phyloP scores from a whole-genome alignment of 352 stramenopile genomes.

The Globisporangium cystogenes region DNA sequence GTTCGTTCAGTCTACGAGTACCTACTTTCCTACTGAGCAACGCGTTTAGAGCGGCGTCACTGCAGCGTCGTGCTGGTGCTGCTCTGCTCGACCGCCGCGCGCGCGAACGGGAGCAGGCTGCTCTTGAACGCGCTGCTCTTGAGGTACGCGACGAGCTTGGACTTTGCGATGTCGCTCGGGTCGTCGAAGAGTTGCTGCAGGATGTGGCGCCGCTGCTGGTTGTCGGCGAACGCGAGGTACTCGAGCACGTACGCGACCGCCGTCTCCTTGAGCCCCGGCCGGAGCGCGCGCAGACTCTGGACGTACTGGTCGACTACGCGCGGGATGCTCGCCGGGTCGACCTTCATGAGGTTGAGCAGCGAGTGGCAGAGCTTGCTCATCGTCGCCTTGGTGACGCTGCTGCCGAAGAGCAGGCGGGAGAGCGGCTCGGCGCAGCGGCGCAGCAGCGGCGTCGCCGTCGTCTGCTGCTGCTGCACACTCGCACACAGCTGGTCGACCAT shows the following conservation, averaged over 20 bases:
- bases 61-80: background rate
- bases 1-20: no score
- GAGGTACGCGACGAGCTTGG: slow-evolving; percentile 61
- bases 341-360: slow-evolving; percentile 52
- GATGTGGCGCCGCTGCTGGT: slow-evolving; percentile 39
- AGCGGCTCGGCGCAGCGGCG: slow-evolving; percentile 32
- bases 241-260: slow-evolving; percentile 61
- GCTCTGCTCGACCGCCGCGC: slow-evolving; percentile 1
- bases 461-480: slow-evolving; percentile 40
- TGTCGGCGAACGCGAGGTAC: slow-evolving; percentile 54
- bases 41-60: no score
- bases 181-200: slow-evolving; percentile 69
- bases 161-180: slow-evolving; percentile 68
- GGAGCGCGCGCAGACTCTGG: slow-evolving; percentile 34
- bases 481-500: slow-evolving; percentile 38
- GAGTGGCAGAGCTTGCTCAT: slow-evolving; percentile 66
- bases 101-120: slow-evolving; percentile 19
- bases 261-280: slow-evolving; percentile 50
- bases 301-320: slow-evolving; percentile 40
- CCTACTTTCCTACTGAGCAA: no score
- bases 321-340: slow-evolving; percentile 32
- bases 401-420: slow-evolving; percentile 28
- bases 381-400: slow-evolving; percentile 46
- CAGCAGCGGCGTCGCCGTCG: slow-evolving; percentile 29
- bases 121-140: slow-evolving; percentile 66